Base-by-base conservation (phyloP, 129 eudicot species). In the Scalesia atractyloides region DNA sequence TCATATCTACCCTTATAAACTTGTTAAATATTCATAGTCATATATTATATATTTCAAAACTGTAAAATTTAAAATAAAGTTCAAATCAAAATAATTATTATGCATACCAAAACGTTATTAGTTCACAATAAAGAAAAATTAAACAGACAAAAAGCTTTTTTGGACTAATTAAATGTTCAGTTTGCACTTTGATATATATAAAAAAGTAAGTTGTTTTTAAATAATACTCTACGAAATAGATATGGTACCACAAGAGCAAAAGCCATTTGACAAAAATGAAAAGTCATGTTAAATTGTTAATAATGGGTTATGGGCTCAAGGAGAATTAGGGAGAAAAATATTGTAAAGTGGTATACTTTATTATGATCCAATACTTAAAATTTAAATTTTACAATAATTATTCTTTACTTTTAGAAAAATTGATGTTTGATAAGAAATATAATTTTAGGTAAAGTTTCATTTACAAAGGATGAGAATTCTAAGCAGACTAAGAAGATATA, bases 301-400 rank as follows among this genome's bases (percentile, higher is more conserved):
- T 30, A 7, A 34, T 30, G 22, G 44, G 19, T 62, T 30, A 62
- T 62, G 67, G 47, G 67, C 67, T 62, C 67, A 62, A 62, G 18
- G 20, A 62, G 67, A 34, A 15, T 2, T 30, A n/a, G 17, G 15
- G n/a, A 62, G 34, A 5, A 15, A 14, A 7, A 37, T 3, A 3
- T 30, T 62, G 67, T 8, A 33, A 62, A 62, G 67, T 34, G 22
- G 26, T 37, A 12, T 36, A 1, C 17, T 68, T 68, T 17, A 14
- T 12, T 59, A 54, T 19, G 18, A 54, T 24, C 61, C 61, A 54
- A 54, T 54, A 11, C 61, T 9, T 1, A 7, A 19, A 57, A 57
- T 10, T 0, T 57, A 22, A 22, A 22, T 22, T 22, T 22, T 22
- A 22, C 26, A 22, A 22, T 1, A 22, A 22, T 22, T 22, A 22